These are phyloP conservation scores for Cucurbita moschata DNA, from an alignment of 306 rosid genomes.

Conservation along the genomic window DNA sequence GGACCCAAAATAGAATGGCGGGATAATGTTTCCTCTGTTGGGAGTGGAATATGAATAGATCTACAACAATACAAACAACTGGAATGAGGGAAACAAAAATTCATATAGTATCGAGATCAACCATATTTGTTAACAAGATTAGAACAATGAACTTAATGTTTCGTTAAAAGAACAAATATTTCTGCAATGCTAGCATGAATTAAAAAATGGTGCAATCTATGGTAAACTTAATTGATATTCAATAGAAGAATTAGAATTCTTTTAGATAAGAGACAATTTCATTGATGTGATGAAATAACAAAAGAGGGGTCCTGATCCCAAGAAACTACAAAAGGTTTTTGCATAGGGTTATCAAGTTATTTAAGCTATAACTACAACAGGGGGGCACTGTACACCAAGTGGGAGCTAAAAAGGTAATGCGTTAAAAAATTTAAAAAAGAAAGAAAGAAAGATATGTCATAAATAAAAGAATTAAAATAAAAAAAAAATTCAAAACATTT, in stretches of 20 bases:
- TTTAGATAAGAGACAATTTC: no score
- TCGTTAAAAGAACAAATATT: neutral
- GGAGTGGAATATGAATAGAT: conserved; percentile 43
- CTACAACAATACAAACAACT: conserved; percentile 29
- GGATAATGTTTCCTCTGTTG: conserved; percentile 73
- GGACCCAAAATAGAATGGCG: conserved; percentile 90
- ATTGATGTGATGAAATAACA: no score
- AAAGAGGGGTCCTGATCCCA: no score
- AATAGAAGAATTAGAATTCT: neutral
- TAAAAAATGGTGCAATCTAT: neutral
- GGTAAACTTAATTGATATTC: neutral
- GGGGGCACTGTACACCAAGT: no score
- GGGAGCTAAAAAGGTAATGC: no score
- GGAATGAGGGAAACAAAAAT: neutral
- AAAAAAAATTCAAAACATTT: neutral
- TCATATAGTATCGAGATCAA: neutral
- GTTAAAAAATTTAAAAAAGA: no score
- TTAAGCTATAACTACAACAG: no score
- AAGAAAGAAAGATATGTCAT: no score
- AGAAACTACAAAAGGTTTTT: no score
- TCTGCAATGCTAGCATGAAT: neutral
- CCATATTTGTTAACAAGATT: neutral
- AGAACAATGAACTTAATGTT: neutral
- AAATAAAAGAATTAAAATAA: no score
- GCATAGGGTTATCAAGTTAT: no score